These are phyloP conservation scores for Aspergillus versicolor DNA, from an alignment of 2,329 filamentous ascomycete species.

Conservation along the genomic window DNA sequence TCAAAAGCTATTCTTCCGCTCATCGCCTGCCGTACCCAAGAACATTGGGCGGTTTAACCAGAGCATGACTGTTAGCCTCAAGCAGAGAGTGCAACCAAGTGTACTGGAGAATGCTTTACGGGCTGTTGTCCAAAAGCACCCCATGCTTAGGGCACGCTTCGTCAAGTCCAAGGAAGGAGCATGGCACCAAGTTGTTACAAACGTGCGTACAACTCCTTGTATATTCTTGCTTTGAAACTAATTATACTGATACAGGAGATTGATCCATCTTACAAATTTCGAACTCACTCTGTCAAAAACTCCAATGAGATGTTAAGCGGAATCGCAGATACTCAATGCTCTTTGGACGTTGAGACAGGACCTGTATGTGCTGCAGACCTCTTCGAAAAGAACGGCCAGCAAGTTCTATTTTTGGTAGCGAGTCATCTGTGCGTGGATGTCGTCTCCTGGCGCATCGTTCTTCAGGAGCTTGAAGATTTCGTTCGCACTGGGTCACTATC, in stretches of 20 bases:
- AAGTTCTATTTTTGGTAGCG: constrained; percentile 20
- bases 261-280: constrained; percentile 33
- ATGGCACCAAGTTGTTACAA: constrained; percentile 29
- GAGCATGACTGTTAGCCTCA: constrained; percentile 33
- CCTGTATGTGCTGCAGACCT: constrained; percentile 21
- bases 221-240: background rate
- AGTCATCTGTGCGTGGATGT: constrained; percentile 25
- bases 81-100: constrained; percentile 24
- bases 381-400: constrained; percentile 14
- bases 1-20: constrained; percentile 33
- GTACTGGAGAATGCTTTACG: constrained; percentile 28
- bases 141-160: constrained; percentile 37
- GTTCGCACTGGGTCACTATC: constrained; percentile 32
- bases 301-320: constrained; percentile 25
- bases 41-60: constrained; percentile 33
- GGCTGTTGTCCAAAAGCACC: constrained; percentile 32
- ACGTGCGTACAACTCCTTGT: constrained; percentile 17
- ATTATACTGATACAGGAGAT: constrained; percentile 24
- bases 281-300: constrained; percentile 25
- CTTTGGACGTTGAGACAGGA: constrained; percentile 33
- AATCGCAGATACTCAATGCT: constrained; percentile 31
- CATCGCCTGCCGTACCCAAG: constrained; percentile 18
- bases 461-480: constrained; percentile 38
- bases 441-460: constrained; percentile 32
- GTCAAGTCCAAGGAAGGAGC: constrained; percentile 17